phyloP scores from a whole-genome alignment of 2,329 filamentous ascomycete genomes.

The Alternaria arborescens region DNA sequence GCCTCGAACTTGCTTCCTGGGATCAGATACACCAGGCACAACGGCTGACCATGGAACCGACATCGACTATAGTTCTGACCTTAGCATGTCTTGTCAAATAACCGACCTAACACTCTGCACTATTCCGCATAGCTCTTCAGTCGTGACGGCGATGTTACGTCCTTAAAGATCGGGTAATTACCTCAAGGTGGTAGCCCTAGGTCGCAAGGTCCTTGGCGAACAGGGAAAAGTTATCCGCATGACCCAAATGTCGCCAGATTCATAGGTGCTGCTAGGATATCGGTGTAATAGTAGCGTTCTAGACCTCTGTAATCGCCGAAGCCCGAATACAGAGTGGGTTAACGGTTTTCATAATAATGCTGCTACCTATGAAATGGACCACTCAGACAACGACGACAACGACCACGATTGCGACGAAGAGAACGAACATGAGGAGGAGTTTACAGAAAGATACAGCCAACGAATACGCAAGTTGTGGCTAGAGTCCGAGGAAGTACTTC shows the following conservation, averaged over 20 bases:
- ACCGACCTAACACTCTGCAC: constrained; percentile 5
- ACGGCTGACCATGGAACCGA: constrained; percentile 1
- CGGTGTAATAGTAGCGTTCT: not conserved
- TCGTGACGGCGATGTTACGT: not conserved
- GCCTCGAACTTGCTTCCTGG: not conserved
- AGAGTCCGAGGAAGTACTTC: constrained; percentile 19
- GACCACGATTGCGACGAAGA: no score
- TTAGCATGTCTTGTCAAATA: constrained; percentile 8
- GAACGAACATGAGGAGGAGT: constrained; percentile 17
- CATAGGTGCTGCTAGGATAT: constrained; percentile 8
- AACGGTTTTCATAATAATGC: constrained; percentile 15
- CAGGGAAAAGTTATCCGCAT: constrained; percentile 7
- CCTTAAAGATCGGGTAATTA: not conserved
- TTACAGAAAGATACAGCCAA: constrained; percentile 14
- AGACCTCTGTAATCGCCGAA: constrained; percentile 14
- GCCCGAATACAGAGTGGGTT: constrained; percentile 17
- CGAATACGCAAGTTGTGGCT: constrained; percentile 14
- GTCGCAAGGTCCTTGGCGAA: constrained; percentile 7
- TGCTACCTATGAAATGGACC: constrained; percentile 17
- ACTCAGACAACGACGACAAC: constrained; percentile 17
- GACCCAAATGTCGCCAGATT: constrained; percentile 1
- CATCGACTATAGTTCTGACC: not conserved
- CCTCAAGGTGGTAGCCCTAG: not conserved
- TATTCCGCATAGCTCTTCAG: constrained; percentile 5
- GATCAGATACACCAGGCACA: not conserved